Conservation (phyloP, 1,284 basidiomycete genomes). For the Phylloporus sp. region DNA sequence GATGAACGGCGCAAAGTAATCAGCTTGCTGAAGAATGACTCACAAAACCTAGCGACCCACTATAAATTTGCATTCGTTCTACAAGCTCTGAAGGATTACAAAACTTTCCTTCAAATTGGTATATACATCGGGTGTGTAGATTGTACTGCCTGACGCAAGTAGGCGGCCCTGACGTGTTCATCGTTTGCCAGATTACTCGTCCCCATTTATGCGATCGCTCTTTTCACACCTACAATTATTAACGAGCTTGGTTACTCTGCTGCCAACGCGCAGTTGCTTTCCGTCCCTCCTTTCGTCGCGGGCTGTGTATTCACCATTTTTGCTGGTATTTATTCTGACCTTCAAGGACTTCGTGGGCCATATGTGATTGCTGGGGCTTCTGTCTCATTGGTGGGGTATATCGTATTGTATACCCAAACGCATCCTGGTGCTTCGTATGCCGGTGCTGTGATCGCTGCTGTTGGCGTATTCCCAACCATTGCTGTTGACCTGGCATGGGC, state of each 20-base stretch:
- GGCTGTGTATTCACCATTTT: constrained; percentile 52
- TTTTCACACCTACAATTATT: constrained; percentile 68
- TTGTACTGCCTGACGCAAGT: background rate
- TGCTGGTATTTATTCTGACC: constrained; percentile 54
- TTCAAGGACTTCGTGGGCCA: constrained; percentile 50
- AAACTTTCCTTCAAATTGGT: constrained; percentile 51
- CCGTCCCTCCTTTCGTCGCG: constrained; percentile 58
- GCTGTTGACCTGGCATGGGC: constrained; percentile 64
- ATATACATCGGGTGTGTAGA: constrained; percentile 53
- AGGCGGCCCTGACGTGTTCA: constrained; percentile 17
- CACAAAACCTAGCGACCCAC: constrained; percentile 41
- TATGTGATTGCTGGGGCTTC: constrained; percentile 50
- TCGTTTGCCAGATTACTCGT: constrained; percentile 49
- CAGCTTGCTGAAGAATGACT: constrained; percentile 50
- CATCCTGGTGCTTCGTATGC: constrained; percentile 52
- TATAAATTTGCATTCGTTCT: constrained; percentile 48
- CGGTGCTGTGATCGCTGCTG: constrained; percentile 60
- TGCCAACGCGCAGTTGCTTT: constrained; percentile 65
- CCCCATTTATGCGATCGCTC: constrained; percentile 64
- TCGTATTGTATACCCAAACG: constrained; percentile 50
- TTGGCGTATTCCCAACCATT: constrained; percentile 63
- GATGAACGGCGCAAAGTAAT: constrained; percentile 45
- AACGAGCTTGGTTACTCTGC: constrained; percentile 62
- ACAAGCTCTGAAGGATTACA: constrained; percentile 54
- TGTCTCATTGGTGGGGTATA: constrained; percentile 54